A percentile compares a stretch with the other conserved stretches of the same genome.
Conservation (phyloP, 1,139 yeast species). For the Pichia sp. region DNA sequence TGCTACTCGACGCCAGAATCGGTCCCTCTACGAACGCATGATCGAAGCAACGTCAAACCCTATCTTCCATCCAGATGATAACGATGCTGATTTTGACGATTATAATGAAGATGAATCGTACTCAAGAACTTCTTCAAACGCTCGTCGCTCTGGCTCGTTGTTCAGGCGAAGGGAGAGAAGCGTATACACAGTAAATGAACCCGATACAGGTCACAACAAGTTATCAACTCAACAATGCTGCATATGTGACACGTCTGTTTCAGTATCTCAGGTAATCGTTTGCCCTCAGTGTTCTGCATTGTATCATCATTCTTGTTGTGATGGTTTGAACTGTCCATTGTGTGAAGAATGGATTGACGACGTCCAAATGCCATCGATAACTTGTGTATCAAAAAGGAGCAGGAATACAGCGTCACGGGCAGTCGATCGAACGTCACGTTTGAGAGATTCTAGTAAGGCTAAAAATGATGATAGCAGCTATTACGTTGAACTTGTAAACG, state of each 20-base stretch:
- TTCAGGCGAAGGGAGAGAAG: background rate
- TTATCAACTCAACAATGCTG: slow-evolving; percentile 16
- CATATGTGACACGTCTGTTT: slow-evolving; percentile 18
- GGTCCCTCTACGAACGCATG: slow-evolving; percentile 7
- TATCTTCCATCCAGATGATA: background rate
- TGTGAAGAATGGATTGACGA: slow-evolving; percentile 20
- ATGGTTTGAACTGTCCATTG: slow-evolving; percentile 19
- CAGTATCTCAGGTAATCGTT: slow-evolving; percentile 13
- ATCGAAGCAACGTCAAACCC: background rate
- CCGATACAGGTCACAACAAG: slow-evolving; percentile 3
- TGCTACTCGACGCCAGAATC: background rate
- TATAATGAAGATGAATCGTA: background rate
- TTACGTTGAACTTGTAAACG: slow-evolving; percentile 27
- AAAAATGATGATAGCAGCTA: slow-evolving; percentile 22
- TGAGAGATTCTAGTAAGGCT: background rate
- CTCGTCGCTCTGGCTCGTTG: background rate
- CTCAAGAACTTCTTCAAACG: background rate
- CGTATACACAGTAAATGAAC: background rate
- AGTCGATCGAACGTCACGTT: background rate
- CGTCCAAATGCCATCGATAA: background rate
- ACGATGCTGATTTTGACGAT: background rate
- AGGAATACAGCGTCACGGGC: background rate
- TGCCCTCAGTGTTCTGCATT: slow-evolving; percentile 23
- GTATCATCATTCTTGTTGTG: slow-evolving; percentile 22
- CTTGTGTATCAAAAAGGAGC: slow-evolving; percentile 17